Percentiles rank a stretch among this genome's conserved stretches.
These are phyloP conservation scores for Malassezia psittaci DNA, from an alignment of 1,284 basidiomycete genomes.

Conservation along the genomic window DNA sequence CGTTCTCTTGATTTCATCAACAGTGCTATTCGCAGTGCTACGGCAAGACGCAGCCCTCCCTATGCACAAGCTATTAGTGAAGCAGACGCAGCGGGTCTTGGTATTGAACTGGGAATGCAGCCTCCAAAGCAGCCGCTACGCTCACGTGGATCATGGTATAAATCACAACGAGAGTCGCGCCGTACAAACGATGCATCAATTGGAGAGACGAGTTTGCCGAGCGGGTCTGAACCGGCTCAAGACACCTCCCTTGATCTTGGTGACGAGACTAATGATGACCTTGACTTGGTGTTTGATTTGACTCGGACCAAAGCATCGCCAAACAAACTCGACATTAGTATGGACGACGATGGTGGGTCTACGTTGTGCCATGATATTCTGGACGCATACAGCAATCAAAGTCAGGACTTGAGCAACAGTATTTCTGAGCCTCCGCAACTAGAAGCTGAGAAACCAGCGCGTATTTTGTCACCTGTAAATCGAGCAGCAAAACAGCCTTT, in stretches of 20 bases:
- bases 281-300: conserved; percentile 7
- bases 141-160: background rate
- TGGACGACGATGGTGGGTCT: background rate
- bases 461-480: no score
- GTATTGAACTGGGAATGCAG: conserved; percentile 23
- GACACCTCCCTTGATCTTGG: conserved; percentile 13
- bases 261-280: conserved; percentile 15
- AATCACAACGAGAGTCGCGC: background rate
- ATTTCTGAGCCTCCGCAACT: no score
- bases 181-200: background rate
- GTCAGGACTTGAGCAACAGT: background rate
- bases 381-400: conserved; percentile 1
- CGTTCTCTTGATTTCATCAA: conserved; percentile 48
- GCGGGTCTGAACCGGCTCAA: background rate
- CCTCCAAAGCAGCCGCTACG: background rate
- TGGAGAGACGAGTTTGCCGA: background rate
- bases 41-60: conserved; percentile 28
- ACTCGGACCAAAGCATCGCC: background rate
- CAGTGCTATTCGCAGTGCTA: conserved; percentile 45
- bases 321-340: background rate
- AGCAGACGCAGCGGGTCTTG: conserved; percentile 29
- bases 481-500: no score
- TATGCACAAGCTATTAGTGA: conserved; percentile 1
- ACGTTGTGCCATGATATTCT: background rate
- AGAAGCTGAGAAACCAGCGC: no score